These are phyloP conservation scores for Citeromyces matritensis DNA, from an alignment of 805 yeast genomes.

Conservation along the genomic window DNA sequence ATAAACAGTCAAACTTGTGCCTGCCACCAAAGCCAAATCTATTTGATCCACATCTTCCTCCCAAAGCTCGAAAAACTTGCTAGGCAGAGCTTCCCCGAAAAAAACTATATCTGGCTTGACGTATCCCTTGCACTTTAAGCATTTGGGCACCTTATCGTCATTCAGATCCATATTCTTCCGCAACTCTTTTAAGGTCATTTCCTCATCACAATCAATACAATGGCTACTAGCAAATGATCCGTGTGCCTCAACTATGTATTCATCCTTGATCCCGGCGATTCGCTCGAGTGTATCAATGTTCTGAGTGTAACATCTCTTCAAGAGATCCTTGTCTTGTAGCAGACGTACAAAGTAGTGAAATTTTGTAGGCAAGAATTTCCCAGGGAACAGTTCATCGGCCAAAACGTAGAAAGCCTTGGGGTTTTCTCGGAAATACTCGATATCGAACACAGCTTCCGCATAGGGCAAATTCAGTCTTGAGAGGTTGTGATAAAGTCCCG, in stretches of 20 bases:
- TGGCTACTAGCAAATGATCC: slow-evolving; percentile 83
- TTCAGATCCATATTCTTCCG: slow-evolving; percentile 20
- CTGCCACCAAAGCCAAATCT: slow-evolving; percentile 77
- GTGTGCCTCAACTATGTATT: slow-evolving; percentile 76
- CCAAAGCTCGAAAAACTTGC: slow-evolving; percentile 52
- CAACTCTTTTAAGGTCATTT: slow-evolving; percentile 32
- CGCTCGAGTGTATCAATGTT: slow-evolving; percentile 89
- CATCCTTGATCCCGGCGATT: slow-evolving; percentile 57
- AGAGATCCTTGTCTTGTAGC: slow-evolving; percentile 43
- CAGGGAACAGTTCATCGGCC: slow-evolving; percentile 80
- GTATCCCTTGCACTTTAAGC: slow-evolving; percentile 53
- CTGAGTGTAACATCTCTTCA: slow-evolving; percentile 75
- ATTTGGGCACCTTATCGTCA: slow-evolving; percentile 30
- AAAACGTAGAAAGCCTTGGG: slow-evolving; percentile 80
- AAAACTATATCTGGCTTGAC: slow-evolving; percentile 92
- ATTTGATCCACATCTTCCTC: slow-evolving; percentile 36
- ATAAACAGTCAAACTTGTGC: slow-evolving; percentile 78
- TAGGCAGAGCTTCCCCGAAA: slow-evolving; percentile 82
- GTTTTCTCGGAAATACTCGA: slow-evolving; percentile 57
- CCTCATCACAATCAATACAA: slow-evolving; percentile 60
- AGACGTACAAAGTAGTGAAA: slow-evolving; percentile 64
- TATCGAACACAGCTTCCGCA: slow-evolving; percentile 93
- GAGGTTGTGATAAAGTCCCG: slow-evolving; percentile 77
- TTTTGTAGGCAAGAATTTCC: slow-evolving; percentile 68
- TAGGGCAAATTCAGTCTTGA: slow-evolving; percentile 64